Base-by-base conservation (phyloP, 106 monocot species). In the Platanthera guangdongensis region DNA sequence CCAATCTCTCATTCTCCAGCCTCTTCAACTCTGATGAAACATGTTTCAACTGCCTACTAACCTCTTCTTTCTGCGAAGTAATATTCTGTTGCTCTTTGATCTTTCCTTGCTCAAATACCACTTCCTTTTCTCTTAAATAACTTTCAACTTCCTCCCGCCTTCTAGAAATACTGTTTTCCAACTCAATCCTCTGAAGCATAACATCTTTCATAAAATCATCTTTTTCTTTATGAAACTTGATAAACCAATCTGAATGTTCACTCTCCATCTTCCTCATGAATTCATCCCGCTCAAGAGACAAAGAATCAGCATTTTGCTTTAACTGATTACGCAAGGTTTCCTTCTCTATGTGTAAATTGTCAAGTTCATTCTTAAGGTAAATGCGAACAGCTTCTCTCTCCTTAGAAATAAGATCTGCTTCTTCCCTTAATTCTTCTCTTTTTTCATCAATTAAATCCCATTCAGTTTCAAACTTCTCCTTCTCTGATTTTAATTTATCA, bases 361-460 rank as follows among this genome's bases (percentile, higher is more conserved):
- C 89, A 51, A 78, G 84, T 74, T 97, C 97, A 74, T 89, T 86
- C 73, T 84, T 91, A 12, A 97, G 84, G 76, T 86, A 88, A 13
- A 78, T 77, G 62, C 47, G 55, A 19, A 87, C 77, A 9, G 78
- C 74, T 80, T 82, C 82, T 80, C 85, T 86, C 74, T 97, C 97
- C 80, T 86, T 83, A 62, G 81, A 81, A 73, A 89, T 69, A 39
- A 45, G 28, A 71, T 86, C 87, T 47, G 86, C 82, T 82, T 89
- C 93, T 82, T 86, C 94, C 60, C 60, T 59, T 49, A 97, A 60
- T 54, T 88, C 87, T 30, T 82, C 86, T 70, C 83, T 91, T 84
- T 91, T 97, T 67, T 91, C 93, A 76, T 97, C 97, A 82, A 94
- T 85, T 47, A 91, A 51, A 51, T 93, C 94, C 97, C 97, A 97